These are phyloP conservation scores for Fusarium hostae DNA, from an alignment of 2,329 filamentous ascomycete genomes.

Conservation along the genomic window DNA sequence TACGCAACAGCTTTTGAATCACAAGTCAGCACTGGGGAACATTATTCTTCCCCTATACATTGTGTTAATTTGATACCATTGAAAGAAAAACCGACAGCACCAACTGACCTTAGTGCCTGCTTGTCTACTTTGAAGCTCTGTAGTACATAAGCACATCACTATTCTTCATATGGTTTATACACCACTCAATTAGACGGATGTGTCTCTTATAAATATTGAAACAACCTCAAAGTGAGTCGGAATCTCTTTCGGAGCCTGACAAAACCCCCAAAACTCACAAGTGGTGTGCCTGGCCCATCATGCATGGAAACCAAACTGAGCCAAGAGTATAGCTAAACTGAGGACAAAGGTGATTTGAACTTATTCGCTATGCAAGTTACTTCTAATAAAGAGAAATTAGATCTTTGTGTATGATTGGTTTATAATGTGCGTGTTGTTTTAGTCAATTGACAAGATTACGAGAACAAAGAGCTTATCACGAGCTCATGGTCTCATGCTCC, in stretches of 20 bases:
- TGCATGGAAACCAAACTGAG: background rate
- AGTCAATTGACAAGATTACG: no score
- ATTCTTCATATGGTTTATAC: background rate
- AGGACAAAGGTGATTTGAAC: accelerated
- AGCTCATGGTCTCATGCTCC: background rate
- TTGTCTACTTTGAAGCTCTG: background rate
- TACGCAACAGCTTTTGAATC: no score
- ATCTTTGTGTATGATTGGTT: accelerated
- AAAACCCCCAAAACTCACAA: accelerated
- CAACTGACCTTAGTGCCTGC: no score
- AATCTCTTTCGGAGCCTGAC: accelerated
- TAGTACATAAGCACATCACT: accelerated
- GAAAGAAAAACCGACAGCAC: no score
- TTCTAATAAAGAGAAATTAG: accelerated
- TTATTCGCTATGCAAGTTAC: accelerated
- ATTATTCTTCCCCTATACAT: no score
- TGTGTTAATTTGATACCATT: no score
- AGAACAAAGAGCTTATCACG: background rate
- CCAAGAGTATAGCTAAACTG: background rate
- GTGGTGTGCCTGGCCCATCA: no score
- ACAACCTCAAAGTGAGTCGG: accelerated
- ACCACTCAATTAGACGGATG: accelerated
- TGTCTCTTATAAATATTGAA: accelerated
- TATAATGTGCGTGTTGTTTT: background rate
- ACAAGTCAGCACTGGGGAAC: no score